Percentiles rank a stretch among this genome's conserved stretches.
These are phyloP conservation scores for Eucommia ulmoides DNA, from an alignment of 257 asterid genomes.

Conservation along the genomic window DNA sequence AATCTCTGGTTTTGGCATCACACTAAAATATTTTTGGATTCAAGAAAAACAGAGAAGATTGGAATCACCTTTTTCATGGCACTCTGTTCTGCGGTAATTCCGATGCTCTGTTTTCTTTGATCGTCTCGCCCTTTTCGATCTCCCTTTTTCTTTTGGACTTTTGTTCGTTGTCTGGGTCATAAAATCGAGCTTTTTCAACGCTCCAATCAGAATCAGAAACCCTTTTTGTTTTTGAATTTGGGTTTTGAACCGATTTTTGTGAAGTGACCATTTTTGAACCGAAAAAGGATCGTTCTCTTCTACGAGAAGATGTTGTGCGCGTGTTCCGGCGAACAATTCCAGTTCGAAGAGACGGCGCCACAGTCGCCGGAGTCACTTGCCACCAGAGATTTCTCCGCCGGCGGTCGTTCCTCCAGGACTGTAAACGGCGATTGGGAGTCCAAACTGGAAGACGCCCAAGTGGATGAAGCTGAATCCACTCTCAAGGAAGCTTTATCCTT, in stretches of 20 bases:
- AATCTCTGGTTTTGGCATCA: constrained; percentile 4
- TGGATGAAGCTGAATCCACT: constrained; percentile 92
- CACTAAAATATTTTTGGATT: constrained; percentile 8
- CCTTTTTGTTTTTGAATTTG: background rate
- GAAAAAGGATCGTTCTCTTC: background rate
- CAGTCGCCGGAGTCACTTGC: constrained; percentile 88
- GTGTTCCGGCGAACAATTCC: constrained; percentile 89
- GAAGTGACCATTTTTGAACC: background rate
- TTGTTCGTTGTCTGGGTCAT: background rate
- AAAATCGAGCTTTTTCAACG: background rate
- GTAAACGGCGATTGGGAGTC: constrained; percentile 59
- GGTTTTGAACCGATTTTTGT: background rate
- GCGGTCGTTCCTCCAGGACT: constrained; percentile 72
- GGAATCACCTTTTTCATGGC: constrained; percentile 19
- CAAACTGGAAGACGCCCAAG: constrained; percentile 82
- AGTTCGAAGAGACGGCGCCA: constrained; percentile 59
- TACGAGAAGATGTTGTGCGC: constrained; percentile 63
- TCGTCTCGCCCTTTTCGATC: too few species aligned
- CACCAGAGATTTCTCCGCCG: constrained; percentile 88
- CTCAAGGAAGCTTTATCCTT: constrained; percentile 84
- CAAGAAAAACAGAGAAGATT: background rate
- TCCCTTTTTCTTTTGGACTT: background rate
- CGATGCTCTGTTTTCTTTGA: too few species aligned
- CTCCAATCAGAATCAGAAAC: background rate
- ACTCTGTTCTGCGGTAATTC: background rate